Evolutionary conservation across 2,329 filamentous ascomycete genomes (phyloP), one percentile per base, ranked within the genome.

Genomic region (Scytalidium sp.): DNA sequence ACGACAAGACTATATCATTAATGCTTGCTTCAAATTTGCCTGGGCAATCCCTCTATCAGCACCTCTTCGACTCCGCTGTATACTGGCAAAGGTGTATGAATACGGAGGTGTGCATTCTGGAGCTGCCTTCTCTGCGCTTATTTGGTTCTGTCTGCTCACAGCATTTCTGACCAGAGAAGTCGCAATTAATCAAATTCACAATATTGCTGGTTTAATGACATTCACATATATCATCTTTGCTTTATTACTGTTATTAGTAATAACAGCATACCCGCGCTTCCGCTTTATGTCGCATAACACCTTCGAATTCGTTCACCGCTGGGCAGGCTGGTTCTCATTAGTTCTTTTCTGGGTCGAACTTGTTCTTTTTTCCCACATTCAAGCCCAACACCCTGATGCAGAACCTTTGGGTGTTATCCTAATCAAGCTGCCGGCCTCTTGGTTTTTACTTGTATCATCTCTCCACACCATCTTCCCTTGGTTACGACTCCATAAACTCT

Each of bases 231-330:
- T 45, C 3, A 43, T 79, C 49, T 63, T 80, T 40, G 56, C 64
- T 4, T 60, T 80, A 44, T 65, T 83, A 45, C 50, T 75, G 41
- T 56, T 65, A 17, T 76, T 83, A 48, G 67, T 78, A 43, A 58
- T 70, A 41, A 72, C 75, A 39, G 76, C 80, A 1, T 70, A 78
- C 53, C 81, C 80, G 11, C 60, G 53, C 9, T 67, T 83, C 47
- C 76, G 81, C 6, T 62, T 67, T 50, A 69, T 67, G 50, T 68
- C 64, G 44, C 81, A 84, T 63, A 76, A 84, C 60, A 68, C 70
- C 42, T 84, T 83, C 63, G 80, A 83, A 63, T 62, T 73, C 42
- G 71, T 74, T 21, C 80, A 84, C 63, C 77, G 80, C 46, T 82
- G 77, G 58, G 75, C 67, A 10, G 80, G 79, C 15, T 84, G 80